Percentiles rank a stretch among this genome's conserved stretches.
phyloP scores from a whole-genome alignment of 768 basidiomycete species.

The Austroboletus festivus region DNA sequence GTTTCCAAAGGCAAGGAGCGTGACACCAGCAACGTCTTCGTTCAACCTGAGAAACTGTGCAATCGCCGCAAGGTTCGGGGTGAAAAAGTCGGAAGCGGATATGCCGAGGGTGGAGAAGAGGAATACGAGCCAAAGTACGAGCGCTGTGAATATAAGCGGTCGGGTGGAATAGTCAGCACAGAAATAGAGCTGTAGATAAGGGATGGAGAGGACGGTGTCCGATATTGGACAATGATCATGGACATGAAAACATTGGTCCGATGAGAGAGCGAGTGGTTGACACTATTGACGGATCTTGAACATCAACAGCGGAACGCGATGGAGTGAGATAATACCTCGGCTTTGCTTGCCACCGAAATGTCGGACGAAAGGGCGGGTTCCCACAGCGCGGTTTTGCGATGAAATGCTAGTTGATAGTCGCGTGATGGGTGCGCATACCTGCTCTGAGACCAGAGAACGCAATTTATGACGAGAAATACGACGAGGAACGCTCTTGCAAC shows the following conservation, averaged over 20 bases:
- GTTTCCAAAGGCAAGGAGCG: slow-evolving; percentile 95
- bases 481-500: slow-evolving; percentile 51
- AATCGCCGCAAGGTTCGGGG: slow-evolving; percentile 90
- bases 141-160: slow-evolving; percentile 57
- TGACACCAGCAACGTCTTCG: slow-evolving; percentile 94
- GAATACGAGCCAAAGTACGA: slow-evolving; percentile 81
- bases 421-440: slow-evolving; percentile 39
- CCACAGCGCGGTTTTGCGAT: slow-evolving; percentile 4
- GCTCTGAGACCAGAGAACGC: slow-evolving; percentile 64
- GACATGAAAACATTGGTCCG: slow-evolving; percentile 66
- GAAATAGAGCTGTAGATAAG: slow-evolving; percentile 69
- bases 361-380: slow-evolving; percentile 1
- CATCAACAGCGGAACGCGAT: neutral
- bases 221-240: slow-evolving; percentile 51
- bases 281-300: slow-evolving; percentile 44
- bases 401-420: slow-evolving; percentile 4
- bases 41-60: slow-evolving; percentile 81
- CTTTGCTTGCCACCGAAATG: neutral
- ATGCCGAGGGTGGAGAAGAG: slow-evolving; percentile 96
- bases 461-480: slow-evolving; percentile 50
- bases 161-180: slow-evolving; percentile 56
- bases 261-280: slow-evolving; percentile 38
- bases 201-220: slow-evolving; percentile 64
- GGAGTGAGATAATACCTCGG: slow-evolving; percentile 5
- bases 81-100: slow-evolving; percentile 95